Evolutionary conservation across 345 rosid genomes (phyloP).

Genomic region (Dipteronia dyeriana): DNA sequence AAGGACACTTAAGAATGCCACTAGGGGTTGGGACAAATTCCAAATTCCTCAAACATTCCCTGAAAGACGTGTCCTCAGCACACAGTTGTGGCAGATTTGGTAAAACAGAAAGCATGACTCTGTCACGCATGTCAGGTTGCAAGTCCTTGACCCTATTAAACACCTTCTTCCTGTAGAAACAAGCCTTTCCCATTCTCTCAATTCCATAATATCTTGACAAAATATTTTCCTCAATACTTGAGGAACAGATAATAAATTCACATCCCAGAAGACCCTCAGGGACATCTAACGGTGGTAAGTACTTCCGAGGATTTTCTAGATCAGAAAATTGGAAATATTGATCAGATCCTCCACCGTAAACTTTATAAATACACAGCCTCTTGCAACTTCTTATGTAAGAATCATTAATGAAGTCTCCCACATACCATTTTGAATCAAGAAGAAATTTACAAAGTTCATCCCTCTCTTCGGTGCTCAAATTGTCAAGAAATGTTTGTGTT

Average conservation of each 20-base stretch:
- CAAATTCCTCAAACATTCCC: constrained; percentile 67
- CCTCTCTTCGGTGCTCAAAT: constrained; percentile 62
- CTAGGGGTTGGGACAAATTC: constrained; percentile 78
- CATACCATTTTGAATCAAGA: constrained; percentile 83
- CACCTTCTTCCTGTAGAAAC: constrained; percentile 70
- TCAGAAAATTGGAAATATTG: constrained; percentile 61
- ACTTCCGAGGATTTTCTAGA: constrained; percentile 72
- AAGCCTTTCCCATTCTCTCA: constrained; percentile 76
- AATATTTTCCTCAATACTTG: constrained; percentile 64
- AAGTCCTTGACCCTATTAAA: constrained; percentile 57
- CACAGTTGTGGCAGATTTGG: constrained; percentile 82
- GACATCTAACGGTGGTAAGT: constrained; percentile 70
- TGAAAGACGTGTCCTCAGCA: constrained; percentile 65
- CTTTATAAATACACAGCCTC: constrained; percentile 72
- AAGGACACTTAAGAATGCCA: constrained; percentile 66
- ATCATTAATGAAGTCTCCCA: constrained; percentile 51
- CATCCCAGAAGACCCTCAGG: constrained; percentile 64
- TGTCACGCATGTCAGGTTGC: constrained; percentile 75
- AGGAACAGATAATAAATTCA: constrained; percentile 61
- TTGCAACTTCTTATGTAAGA: constrained; percentile 59
- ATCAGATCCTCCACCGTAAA: constrained; percentile 47
- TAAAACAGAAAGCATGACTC: constrained; percentile 77
- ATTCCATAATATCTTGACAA: constrained; percentile 67
- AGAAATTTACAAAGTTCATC: constrained; percentile 77
- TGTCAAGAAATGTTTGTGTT: constrained; percentile 36